Conservation (phyloP, 345 rosid genomes). For the Mercurialis annua region DNA sequence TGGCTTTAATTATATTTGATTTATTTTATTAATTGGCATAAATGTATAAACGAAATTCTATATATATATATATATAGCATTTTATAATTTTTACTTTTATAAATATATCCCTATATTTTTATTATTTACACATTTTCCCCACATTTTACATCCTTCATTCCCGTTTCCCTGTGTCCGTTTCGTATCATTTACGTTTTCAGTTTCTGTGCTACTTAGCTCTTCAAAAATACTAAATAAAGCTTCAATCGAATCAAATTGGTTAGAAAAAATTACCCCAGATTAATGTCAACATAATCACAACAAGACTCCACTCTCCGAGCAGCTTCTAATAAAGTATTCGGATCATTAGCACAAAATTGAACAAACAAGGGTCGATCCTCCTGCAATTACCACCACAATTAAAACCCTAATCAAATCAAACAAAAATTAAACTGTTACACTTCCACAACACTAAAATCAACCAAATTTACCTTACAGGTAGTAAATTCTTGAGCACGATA, state of each 20-base stretch:
- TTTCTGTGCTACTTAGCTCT: no score
- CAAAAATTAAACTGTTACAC: neutral
- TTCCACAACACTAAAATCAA: neutral
- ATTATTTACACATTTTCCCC: no score
- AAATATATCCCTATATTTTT: no score
- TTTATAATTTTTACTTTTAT: no score
- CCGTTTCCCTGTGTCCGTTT: no score
- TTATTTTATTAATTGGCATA: no score
- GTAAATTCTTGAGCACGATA: constrained; percentile 77
- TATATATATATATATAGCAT: no score
- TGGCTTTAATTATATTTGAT: no score
- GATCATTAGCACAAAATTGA: constrained; percentile 97
- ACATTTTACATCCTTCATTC: no score
- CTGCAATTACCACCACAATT: constrained; percentile 34
- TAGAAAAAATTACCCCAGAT: constrained; percentile 60
- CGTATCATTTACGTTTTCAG: no score
- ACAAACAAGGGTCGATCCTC: constrained; percentile 95
- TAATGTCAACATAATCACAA: constrained; percentile 92
- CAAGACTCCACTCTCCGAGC: constrained; percentile 70
- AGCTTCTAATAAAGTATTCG: constrained; percentile 69
- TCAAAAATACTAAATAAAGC: neutral
- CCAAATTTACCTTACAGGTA: constrained; percentile 64
- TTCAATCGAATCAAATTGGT: neutral
- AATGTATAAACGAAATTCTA: no score
- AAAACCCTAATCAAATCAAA: neutral